Base-by-base conservation (phyloP, 2,329 filamentous ascomycete species). In the Cladosporium sp. region DNA sequence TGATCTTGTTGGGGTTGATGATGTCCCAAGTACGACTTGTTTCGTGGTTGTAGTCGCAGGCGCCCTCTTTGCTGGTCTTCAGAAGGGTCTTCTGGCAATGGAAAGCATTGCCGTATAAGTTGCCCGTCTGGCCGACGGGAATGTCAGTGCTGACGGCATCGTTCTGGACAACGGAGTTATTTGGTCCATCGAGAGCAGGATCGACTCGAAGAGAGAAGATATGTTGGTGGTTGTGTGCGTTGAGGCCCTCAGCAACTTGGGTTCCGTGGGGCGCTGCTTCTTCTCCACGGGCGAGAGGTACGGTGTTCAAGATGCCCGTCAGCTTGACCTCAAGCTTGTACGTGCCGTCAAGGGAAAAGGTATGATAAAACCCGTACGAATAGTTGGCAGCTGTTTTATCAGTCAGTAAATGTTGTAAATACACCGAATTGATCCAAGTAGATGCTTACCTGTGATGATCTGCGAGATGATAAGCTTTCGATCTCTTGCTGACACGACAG, bases 211-310 rank as follows among this genome's bases (percentile, higher is more conserved):
- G 67, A 16, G 73, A 77, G 61, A 88, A 86, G 38, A 87, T 73
- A 66, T 88, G 84, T 62, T 88, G 84, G 57, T 88, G 84, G 63
- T 85, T 82, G 53, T 82, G 81, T 0, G 84, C 84, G 2, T 86
- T 68, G 0, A 83, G 78, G 0, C 84, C 84, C 0, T 80, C 77
- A 0, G 75, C 73, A 2, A 87, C 83, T 2, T 84, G 76, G 45
- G 80, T 86, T 36, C 75, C 74, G 2, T 72, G 60, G 11, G 54
- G 51, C 12, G 71, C 74, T 15, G 45, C 45, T 4, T 76, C 62
- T 19, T 74, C 73, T 72, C 36, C 43, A 6, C 33, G 41, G 0
- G 78, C 73, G 29, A 80, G 80, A 67, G 6, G 72, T 73, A 52
- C 81, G 79, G 52, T 78, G 76, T 19, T 82, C 74, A 87, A 74